A percentile compares a stretch with the other conserved stretches of the same genome.
Evolutionary conservation across 208 protist species (phyloP).

Genomic region (Leishmania major): DNA sequence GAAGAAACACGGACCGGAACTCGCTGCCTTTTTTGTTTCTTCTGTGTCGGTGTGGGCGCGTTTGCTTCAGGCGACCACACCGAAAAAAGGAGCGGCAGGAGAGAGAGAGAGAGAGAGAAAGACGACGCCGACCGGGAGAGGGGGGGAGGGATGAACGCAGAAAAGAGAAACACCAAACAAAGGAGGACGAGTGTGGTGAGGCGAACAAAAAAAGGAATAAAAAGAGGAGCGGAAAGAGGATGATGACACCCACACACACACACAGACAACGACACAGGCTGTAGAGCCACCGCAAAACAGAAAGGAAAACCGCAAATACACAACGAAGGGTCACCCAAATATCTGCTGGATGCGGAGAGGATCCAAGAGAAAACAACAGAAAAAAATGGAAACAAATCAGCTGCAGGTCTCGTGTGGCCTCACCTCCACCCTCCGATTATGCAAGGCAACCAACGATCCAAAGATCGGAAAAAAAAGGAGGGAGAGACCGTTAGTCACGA

Average conservation of each 20-base stretch:
- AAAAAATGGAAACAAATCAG: neutral
- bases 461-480: neutral
- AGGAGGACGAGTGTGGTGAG: too few relatives aligned
- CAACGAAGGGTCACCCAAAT: neutral
- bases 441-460: neutral
- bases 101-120: too few relatives aligned
- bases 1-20: neutral
- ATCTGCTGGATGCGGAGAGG: neutral
- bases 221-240: neutral
- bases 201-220: neutral
- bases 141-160: neutral
- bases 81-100: too few relatives aligned
- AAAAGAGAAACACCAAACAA: neutral
- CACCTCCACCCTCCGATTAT: neutral
- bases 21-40: neutral
- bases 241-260: neutral
- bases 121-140: neutral
- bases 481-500: neutral
- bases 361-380: neutral
- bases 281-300: neutral
- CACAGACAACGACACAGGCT: neutral
- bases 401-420: neutral
- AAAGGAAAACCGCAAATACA: neutral
- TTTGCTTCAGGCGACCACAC: neutral
- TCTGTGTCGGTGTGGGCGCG: neutral